A percentile compares a stretch with the other conserved stretches of the same genome.
Evolutionary conservation across 1,139 yeast genomes (phyloP).

Genomic region (Hansenula lynferdii): DNA sequence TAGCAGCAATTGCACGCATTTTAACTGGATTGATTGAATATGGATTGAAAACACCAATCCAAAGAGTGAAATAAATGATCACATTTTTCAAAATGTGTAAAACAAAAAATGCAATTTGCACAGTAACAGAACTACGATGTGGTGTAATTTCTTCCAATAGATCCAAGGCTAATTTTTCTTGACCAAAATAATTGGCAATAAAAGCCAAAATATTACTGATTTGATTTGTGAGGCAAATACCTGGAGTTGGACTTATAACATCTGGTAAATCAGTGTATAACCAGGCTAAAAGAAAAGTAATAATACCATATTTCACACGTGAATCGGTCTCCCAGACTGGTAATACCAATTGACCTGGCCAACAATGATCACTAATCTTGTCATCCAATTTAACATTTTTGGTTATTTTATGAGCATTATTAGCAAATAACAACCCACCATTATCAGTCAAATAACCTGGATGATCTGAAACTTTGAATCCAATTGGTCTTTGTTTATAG

Average conservation of each 20-base stretch:
- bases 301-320: constrained; percentile 41
- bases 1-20: constrained; percentile 21
- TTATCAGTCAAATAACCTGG: constrained; percentile 87
- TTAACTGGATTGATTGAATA: constrained; percentile 41
- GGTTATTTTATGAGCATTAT: constrained; percentile 42
- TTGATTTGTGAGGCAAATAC: constrained; percentile 74
- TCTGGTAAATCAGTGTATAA: constrained; percentile 92
- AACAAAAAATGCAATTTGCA: constrained; percentile 65
- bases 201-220: constrained; percentile 35
- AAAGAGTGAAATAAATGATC: constrained; percentile 53
- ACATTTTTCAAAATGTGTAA: constrained; percentile 63
- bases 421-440: constrained; percentile 71
- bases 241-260: constrained; percentile 86
- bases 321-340: constrained; percentile 72
- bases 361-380: constrained; percentile 39
- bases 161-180: constrained; percentile 36
- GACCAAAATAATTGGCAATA: constrained; percentile 30
- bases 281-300: constrained; percentile 57
- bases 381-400: constrained; percentile 20
- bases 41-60: constrained; percentile 79
- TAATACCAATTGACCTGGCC: constrained; percentile 89
- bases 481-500: constrained; percentile 57
- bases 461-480: constrained; percentile 60
- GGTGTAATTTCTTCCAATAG: constrained; percentile 44
- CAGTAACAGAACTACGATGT: constrained; percentile 33